Base-by-base conservation (phyloP, 805 yeast genomes). In the Henningerozyma blattae region DNA sequence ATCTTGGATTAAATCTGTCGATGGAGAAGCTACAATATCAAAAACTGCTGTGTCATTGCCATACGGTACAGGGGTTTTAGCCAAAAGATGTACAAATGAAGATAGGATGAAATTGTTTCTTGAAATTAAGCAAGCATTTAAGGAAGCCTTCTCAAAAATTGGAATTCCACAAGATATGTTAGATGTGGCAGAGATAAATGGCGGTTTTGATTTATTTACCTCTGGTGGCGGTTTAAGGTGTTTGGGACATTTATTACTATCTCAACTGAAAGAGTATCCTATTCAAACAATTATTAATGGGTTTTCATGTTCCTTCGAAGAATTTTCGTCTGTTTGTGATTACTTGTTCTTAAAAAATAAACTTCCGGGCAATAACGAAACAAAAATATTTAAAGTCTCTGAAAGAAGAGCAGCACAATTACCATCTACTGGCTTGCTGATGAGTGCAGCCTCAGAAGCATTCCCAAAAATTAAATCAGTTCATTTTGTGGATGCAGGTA, bases 201-300 rank as follows among this genome's bases (percentile, higher is more conserved):
- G 77, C 13, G 86, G 86, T 0, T 71, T 71, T 44, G 69, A 72
- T 41, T 46, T 80, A 28, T 77, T 72, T 48, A 69, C 78, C 4
- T 75, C 82, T 43, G 87, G 87, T 34, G 85, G 86, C 36, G 87
- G 86, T 0, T 61, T 77, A 31, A 64, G 87, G 45, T 83, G 81
- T 3, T 60, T 79, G 36, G 86, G 85, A 1, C 76, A 75, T 50
- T 53, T 76, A 17, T 45, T 78, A 10, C 56, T 77, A 30, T 57
- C 68, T 0, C 68, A 64, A 38, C 65, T 66, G 22, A 64, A 65
- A 25, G 67, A 65, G 15, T 78, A 79, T 46, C 86, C 87, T 5
- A 67, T 79, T 26, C 80, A 78, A 41, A 71, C 79, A 1, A 72
- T 77, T 28, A 73, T 78, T 30, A 77, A 76, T 46, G 87, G 87